These are phyloP conservation scores for Gracilaria domingensis DNA, from an alignment of 23 red algal species.

Conservation along the genomic window DNA sequence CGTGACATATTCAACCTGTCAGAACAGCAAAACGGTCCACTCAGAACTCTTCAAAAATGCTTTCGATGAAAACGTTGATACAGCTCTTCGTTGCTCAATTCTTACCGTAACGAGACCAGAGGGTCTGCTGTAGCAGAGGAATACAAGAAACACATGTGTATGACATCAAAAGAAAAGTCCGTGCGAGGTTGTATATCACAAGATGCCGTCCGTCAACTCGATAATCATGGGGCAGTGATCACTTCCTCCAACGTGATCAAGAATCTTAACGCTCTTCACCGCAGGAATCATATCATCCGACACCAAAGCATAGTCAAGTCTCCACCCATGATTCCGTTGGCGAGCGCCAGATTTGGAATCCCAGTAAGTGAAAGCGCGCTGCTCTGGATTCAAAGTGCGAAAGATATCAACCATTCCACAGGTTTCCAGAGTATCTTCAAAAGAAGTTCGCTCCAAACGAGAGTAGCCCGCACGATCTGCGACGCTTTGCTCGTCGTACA, in stretches of 20 bases:
- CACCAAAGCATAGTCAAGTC: constrained; percentile 75
- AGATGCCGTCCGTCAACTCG: constrained; percentile 40
- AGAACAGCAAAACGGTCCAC: neutral
- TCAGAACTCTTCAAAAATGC: neutral
- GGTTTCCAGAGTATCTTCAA: constrained; percentile 58
- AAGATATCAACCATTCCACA: constrained; percentile 69
- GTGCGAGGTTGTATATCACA: no score
- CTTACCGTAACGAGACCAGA: no score
- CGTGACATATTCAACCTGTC: no score
- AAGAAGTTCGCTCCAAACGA: constrained; percentile 34
- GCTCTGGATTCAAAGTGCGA: constrained; percentile 48
- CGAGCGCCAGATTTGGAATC: constrained; percentile 48
- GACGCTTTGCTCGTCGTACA: constrained; percentile 40
- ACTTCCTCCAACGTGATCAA: constrained; percentile 55
- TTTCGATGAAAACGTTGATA: no score
- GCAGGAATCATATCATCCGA: constrained; percentile 47
- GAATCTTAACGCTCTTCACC: constrained; percentile 37
- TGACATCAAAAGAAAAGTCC: no score
- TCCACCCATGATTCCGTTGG: constrained; percentile 57
- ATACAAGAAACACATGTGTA: no score
- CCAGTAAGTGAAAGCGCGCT: constrained; percentile 64
- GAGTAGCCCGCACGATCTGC: constrained; percentile 51
- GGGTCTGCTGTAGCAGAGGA: no score
- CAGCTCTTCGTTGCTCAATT: no score
- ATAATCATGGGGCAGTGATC: constrained; percentile 59